A percentile compares a stretch with the other conserved stretches of the same genome.
Evolutionary conservation across 805 yeast genomes (phyloP).

Genomic region (Barnettozyma botsteinii): DNA sequence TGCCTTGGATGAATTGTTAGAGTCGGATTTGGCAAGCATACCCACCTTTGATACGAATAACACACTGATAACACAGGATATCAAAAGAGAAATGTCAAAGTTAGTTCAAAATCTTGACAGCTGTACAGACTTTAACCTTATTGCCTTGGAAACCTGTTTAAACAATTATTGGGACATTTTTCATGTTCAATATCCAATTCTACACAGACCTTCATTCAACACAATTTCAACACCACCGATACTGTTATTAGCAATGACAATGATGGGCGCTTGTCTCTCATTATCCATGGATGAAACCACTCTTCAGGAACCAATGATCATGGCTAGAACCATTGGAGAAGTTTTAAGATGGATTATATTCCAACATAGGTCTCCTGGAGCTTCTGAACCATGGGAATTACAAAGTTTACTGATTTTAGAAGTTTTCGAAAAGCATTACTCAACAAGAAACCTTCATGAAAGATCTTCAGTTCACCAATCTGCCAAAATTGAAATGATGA

Average conservation of each 20-base stretch:
- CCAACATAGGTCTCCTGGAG: slow-evolving; percentile 34
- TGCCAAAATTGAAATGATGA: slow-evolving; percentile 64
- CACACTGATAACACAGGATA: slow-evolving; percentile 2
- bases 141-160: slow-evolving; percentile 21
- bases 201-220: slow-evolving; percentile 44
- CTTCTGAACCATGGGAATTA: slow-evolving; percentile 24
- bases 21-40: slow-evolving; percentile 7
- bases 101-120: slow-evolving; percentile 16
- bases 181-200: slow-evolving; percentile 44
- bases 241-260: slow-evolving; percentile 43
- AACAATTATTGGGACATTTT: slow-evolving; percentile 46
- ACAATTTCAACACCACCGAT: slow-evolving; percentile 43
- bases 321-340: slow-evolving; percentile 24
- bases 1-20: slow-evolving; percentile 2
- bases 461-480: slow-evolving; percentile 79
- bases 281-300: slow-evolving; percentile 21
- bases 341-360: slow-evolving; percentile 64
- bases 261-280: slow-evolving; percentile 47
- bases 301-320: slow-evolving; percentile 3
- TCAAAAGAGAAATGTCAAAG: background rate
- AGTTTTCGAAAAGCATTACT: slow-evolving; percentile 65
- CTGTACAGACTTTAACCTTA: slow-evolving; percentile 19
- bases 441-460: slow-evolving; percentile 63
- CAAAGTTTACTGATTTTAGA: slow-evolving; percentile 66
- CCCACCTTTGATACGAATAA: slow-evolving; percentile 6